A percentile compares a stretch with the other conserved stretches of the same genome.
Conservation (phyloP, 495 filamentous ascomycete species). For the Penicillium desertorum region DNA sequence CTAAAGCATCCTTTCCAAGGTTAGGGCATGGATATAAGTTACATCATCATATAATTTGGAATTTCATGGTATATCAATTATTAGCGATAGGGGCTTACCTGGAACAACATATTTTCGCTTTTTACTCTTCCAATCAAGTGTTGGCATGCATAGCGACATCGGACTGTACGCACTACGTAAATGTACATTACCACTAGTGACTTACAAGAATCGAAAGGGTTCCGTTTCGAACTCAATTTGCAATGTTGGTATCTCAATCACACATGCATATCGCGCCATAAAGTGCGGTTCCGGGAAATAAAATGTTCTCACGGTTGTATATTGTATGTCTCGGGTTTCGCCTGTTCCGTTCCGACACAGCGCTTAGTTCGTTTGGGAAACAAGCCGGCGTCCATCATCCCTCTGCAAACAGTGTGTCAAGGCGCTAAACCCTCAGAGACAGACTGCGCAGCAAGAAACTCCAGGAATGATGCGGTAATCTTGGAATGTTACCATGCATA, state of each 20-base stretch:
- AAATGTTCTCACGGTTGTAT: not conserved
- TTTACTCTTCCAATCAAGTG: not conserved
- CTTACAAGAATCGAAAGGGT: not conserved
- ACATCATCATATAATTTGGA: slow-evolving; percentile 6
- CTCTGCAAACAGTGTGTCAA: not conserved
- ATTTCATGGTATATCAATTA: not conserved
- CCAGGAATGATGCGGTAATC: not conserved
- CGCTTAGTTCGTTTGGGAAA: not conserved
- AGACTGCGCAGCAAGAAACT: not conserved
- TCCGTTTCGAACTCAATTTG: not conserved
- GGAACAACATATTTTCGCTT: not conserved
- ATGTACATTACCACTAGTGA: not conserved
- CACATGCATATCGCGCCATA: not conserved
- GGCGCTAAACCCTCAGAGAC: not conserved
- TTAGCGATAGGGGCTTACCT: not conserved
- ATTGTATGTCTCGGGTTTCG: not conserved
- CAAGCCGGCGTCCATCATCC: not conserved
- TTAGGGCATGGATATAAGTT: not conserved
- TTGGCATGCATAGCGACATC: not conserved
- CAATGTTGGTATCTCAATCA: not conserved
- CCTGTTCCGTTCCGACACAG: not conserved
- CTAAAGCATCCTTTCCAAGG: not conserved
- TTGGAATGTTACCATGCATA: not conserved
- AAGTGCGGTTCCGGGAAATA: not conserved
- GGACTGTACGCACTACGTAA: not conserved